A percentile compares a stretch with the other conserved stretches of the same genome.
These are phyloP conservation scores for Lactarius hengduanensis DNA, from an alignment of 768 basidiomycete genomes.

Conservation along the genomic window DNA sequence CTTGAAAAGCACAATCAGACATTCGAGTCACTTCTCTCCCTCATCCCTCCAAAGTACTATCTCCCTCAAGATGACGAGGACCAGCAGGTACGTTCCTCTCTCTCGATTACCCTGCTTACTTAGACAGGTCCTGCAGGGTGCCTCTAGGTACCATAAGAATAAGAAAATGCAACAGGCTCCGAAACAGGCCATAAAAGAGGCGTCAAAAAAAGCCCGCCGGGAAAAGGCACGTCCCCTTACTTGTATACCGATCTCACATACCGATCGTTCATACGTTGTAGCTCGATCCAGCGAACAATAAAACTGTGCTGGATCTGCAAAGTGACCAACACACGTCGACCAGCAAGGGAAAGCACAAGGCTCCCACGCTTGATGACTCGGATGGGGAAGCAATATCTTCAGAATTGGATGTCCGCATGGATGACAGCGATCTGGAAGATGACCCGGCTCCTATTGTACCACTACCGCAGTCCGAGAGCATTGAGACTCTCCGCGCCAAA, in stretches of 20 bases:
- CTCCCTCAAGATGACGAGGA: constrained; percentile 64
- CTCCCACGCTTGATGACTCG: constrained; percentile 35
- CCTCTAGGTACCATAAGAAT: constrained; percentile 79
- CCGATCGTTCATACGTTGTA: constrained; percentile 36
- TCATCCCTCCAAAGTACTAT: constrained; percentile 92
- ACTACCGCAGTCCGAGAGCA: constrained; percentile 63
- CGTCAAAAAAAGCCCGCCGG: constrained; percentile 81
- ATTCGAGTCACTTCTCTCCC: constrained; percentile 77
- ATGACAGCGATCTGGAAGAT: constrained; percentile 36
- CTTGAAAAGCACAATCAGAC: constrained; percentile 82
- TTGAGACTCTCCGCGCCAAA: constrained; percentile 64
- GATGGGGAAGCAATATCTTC: constrained; percentile 39
- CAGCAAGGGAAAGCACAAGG: constrained; percentile 51
- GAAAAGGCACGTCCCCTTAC: constrained; percentile 60
- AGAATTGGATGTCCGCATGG: constrained; percentile 38
- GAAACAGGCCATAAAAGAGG: constrained; percentile 87
- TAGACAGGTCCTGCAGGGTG: constrained; percentile 37
- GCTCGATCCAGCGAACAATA: constrained; percentile 93
- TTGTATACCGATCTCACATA: not conserved
- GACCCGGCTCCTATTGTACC: constrained; percentile 45
- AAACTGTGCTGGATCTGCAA: constrained; percentile 61
- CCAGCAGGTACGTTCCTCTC: constrained; percentile 52
- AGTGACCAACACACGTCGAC: constrained; percentile 28
- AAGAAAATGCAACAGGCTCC: constrained; percentile 76
- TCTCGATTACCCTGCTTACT: not conserved